Percentiles rank a stretch among this genome's conserved stretches.
phyloP scores from a whole-genome alignment of 2,329 filamentous ascomycete species.

The Leptoxyphium fumago region DNA sequence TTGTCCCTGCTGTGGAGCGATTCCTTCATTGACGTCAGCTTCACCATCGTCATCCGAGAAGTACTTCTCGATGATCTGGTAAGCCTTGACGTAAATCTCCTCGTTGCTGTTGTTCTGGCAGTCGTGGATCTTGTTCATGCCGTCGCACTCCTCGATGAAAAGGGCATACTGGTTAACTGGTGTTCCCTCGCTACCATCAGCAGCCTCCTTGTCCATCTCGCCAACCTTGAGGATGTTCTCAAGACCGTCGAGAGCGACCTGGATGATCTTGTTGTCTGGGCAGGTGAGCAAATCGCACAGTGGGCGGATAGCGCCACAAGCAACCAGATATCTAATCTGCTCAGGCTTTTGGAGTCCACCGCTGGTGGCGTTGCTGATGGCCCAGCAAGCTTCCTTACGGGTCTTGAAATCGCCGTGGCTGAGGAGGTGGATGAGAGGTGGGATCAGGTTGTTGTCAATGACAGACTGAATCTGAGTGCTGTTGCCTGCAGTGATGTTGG shows the following conservation, averaged over 20 bases:
- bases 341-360: slow-evolving; percentile 97
- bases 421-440: slow-evolving; percentile 86
- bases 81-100: slow-evolving; percentile 99
- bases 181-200: slow-evolving; percentile 53
- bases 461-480: slow-evolving; percentile 95
- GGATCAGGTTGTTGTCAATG: slow-evolving; percentile 92
- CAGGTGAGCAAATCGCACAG: slow-evolving; percentile 88
- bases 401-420: slow-evolving; percentile 98
- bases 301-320: slow-evolving; percentile 91
- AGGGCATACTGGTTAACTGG: slow-evolving; percentile 92
- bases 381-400: slow-evolving; percentile 98
- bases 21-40: slow-evolving; percentile 59
- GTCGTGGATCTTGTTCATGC: slow-evolving; percentile 99
- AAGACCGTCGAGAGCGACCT: slow-evolving; percentile 90
- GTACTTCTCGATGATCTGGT: slow-evolving; percentile 99
- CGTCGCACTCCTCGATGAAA: slow-evolving; percentile 95
- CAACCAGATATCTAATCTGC: slow-evolving; percentile 89
- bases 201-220: slow-evolving; percentile 91
- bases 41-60: slow-evolving; percentile 95
- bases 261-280: slow-evolving; percentile 99
- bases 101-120: slow-evolving; percentile 99
- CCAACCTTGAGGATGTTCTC: slow-evolving; percentile 99
- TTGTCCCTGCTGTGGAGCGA: slow-evolving; percentile 56
- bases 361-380: slow-evolving; percentile 95
- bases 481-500: slow-evolving; percentile 96